Conservation (phyloP, 1,139 yeast genomes). For the Protomyces inundatus region DNA sequence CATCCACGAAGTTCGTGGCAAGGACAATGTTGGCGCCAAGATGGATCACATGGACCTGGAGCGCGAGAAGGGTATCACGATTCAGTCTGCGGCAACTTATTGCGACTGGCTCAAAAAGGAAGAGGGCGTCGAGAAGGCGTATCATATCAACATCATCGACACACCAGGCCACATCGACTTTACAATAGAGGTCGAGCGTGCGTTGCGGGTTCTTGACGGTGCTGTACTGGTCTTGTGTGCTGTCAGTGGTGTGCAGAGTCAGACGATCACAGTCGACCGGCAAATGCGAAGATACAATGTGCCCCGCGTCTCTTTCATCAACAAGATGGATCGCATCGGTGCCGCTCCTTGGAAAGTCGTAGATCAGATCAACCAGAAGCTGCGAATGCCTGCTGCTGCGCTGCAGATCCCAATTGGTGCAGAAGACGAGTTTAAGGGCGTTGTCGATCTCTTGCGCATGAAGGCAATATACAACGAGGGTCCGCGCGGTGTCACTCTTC, state of each 20-base stretch:
- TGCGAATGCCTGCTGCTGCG: slow-evolving; percentile 94
- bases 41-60: slow-evolving; percentile 98
- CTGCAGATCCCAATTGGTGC: slow-evolving; percentile 96
- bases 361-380: slow-evolving; percentile 78
- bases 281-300: slow-evolving; percentile 98
- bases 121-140: slow-evolving; percentile 48
- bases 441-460: slow-evolving; percentile 81
- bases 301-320: slow-evolving; percentile 91
- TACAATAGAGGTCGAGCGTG: slow-evolving; percentile 97
- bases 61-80: slow-evolving; percentile 95
- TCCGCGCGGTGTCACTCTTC: slow-evolving; percentile 74
- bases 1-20: slow-evolving; percentile 96
- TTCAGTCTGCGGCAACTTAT: slow-evolving; percentile 97
- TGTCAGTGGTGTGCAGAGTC: slow-evolving; percentile 96
- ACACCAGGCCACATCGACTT: slow-evolving; percentile 98
- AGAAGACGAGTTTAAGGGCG: slow-evolving; percentile 78
- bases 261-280: slow-evolving; percentile 96
- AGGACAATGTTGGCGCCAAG: slow-evolving; percentile 97
- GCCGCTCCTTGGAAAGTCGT: slow-evolving; percentile 94
- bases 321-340: slow-evolving; percentile 99
- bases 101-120: slow-evolving; percentile 72
- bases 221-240: slow-evolving; percentile 98
- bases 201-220: slow-evolving; percentile 92
- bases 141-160: slow-evolving; percentile 90
- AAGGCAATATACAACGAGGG: slow-evolving; percentile 89